Evolutionary conservation across 148 eudicot species (phyloP), one percentile per base, ranked within the genome.

Genomic region (Vaccinium macrocarpon): DNA sequence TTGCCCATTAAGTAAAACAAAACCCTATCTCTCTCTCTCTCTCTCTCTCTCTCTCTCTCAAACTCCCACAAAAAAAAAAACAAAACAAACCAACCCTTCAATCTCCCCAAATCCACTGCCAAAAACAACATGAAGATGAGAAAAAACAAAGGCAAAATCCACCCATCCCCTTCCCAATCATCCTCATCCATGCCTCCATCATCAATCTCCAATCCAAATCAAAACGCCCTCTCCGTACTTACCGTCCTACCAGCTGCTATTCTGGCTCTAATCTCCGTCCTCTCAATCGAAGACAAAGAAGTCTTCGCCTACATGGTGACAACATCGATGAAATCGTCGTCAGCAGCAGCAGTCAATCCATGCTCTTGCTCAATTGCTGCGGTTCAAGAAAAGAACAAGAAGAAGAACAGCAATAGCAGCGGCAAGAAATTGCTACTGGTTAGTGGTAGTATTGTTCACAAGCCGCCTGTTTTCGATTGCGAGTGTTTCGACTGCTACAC

Each of bases 401-500:
- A 32, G 29, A 64, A 64, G 2, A 64, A 4, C 29, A 35, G 38
- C 38, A 35, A 35, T 35, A 55, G 59, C 59, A 55, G 15, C 59
- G 18, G 59, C 84, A 64, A 27, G 85, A 80, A 76, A 14, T 6
- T 77, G 1, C 46, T 64, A 3, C 71, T 9, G 13, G 10, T 12
- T 10, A 50, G 52, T 3, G 0, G 32, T 64, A 5, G 5, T 10
- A 23, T 16, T 2, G 46, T 72, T 42, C 94, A 91, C 23, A 90
- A 79, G 15, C 55, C 90, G 0, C 91, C 97, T 0, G 25, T 80
- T 21, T 94, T 94, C 52, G 89, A 92, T 29, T 94, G 95, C 52
- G 92, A 87, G 5, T 95, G 98, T 68, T 95, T 94, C 38, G 88
- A 88, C 2, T 95, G 98, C 49, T 95, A 93, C 78, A 92, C 90